These are phyloP conservation scores for Schizosaccharomyces versatilis DNA, from an alignment of 1,139 yeast genomes.

Conservation along the genomic window DNA sequence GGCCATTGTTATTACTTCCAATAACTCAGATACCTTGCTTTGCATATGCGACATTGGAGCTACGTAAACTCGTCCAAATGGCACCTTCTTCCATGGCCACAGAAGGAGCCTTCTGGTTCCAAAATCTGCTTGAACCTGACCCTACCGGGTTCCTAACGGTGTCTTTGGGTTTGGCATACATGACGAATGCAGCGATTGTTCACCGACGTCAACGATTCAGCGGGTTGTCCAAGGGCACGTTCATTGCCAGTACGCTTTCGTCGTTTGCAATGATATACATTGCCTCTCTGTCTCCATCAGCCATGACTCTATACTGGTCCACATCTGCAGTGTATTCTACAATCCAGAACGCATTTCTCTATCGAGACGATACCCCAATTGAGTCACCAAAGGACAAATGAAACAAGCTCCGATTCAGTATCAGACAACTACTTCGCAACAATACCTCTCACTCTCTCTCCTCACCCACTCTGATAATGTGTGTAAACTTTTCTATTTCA, in stretches of 20 bases:
- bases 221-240: neutral
- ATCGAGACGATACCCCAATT: too few relatives aligned
- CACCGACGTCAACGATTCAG: slow-evolving; percentile 1
- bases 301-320: slow-evolving; percentile 9
- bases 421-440: too few relatives aligned
- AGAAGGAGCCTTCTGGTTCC: slow-evolving; percentile 5
- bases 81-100: neutral
- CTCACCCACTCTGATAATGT: too few relatives aligned
- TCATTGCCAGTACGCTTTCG: slow-evolving; percentile 4
- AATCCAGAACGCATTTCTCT: slow-evolving; percentile 2
- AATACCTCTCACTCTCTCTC: too few relatives aligned
- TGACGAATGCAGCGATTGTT: slow-evolving; percentile 5
- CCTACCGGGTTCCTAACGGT: slow-evolving; percentile 8
- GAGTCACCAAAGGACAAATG: too few relatives aligned
- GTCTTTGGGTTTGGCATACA: slow-evolving; percentile 6
- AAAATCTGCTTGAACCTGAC: slow-evolving; percentile 9
- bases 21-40: neutral
- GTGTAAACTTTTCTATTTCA: too few relatives aligned
- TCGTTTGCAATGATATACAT: slow-evolving; percentile 5
- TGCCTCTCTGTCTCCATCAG: slow-evolving; percentile 8
- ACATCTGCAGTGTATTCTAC: slow-evolving; percentile 7
- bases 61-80: neutral
- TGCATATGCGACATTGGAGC: neutral
- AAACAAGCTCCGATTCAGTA: too few relatives aligned
- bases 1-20: neutral